Percentiles rank a stretch among this genome's conserved stretches.
Evolutionary conservation across 169 alveolate species (phyloP).

Genomic region (Perkinsus olseni): DNA sequence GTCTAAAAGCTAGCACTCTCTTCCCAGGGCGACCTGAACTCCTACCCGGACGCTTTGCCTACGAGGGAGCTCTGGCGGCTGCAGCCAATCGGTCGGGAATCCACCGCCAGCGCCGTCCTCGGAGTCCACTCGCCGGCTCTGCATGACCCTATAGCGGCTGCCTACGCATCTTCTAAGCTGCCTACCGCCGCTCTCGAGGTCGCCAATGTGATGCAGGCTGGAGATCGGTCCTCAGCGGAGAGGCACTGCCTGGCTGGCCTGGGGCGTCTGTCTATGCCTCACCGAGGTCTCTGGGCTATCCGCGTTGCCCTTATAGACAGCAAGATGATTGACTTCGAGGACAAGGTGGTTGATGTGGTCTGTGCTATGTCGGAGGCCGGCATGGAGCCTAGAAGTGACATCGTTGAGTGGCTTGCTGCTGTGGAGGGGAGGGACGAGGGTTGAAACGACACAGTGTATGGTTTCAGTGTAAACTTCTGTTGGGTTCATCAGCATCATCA

Average conservation of each 20-base stretch:
- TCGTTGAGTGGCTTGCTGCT: not conserved
- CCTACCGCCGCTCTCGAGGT: not conserved
- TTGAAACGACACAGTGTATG: not conserved
- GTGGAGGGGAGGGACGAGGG: not conserved
- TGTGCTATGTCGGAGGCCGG: not conserved
- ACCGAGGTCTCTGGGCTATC: not conserved
- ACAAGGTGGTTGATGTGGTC: not conserved
- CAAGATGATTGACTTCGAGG: not conserved
- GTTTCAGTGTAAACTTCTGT: not conserved
- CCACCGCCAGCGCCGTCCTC: not conserved
- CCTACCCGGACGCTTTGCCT: not conserved
- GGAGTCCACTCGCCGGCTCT: not conserved
- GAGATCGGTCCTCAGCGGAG: not conserved
- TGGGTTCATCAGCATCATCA: too few relatives aligned
- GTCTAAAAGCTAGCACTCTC: not conserved
- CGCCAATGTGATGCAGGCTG: not conserved
- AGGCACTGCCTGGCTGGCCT: not conserved
- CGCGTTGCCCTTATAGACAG: not conserved
- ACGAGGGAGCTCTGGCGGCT: not conserved
- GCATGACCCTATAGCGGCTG: not conserved
- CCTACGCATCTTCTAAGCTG: not conserved
- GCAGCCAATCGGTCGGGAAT: not conserved
- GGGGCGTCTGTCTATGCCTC: not conserved
- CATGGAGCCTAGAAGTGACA: not conserved
- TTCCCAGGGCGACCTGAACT: not conserved